A percentile compares a stretch with the other conserved stretches of the same genome.
phyloP scores from a whole-genome alignment of 2,329 filamentous ascomycete genomes.

The Neoscytalidium dimidiatum region DNA sequence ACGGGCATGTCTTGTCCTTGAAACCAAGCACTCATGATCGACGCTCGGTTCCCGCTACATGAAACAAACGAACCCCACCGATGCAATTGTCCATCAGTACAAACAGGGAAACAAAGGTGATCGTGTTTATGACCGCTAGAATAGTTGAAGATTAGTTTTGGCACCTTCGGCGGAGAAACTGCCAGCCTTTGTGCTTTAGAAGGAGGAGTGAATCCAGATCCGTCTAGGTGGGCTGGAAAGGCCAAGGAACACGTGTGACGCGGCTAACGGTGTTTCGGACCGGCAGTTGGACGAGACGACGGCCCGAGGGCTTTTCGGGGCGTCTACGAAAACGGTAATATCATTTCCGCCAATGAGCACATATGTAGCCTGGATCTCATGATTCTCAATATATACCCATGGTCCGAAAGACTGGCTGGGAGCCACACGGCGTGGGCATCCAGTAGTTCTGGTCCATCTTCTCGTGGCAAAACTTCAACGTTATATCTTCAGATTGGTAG shows the following conservation, averaged over 20 bases:
- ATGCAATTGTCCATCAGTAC: not conserved
- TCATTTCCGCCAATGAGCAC: not conserved
- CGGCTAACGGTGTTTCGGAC: not conserved
- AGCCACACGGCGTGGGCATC: too few species aligned
- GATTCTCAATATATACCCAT: too few species aligned
- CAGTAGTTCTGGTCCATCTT: too few species aligned
- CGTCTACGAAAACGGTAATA: not conserved
- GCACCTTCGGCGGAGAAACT: too few species aligned
- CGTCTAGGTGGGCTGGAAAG: too few species aligned
- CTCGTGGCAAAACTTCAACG: too few species aligned
- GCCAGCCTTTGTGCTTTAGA: too few species aligned
- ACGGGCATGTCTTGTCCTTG: not conserved
- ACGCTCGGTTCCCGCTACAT: not conserved
- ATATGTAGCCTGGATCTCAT: too few species aligned
- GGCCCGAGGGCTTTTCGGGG: not conserved
- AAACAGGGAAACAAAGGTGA: not conserved
- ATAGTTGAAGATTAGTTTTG: not conserved
- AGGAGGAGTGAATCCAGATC: too few species aligned
- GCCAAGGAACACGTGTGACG: too few species aligned
- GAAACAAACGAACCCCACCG: conserved; percentile 5
- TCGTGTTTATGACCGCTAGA: not conserved
- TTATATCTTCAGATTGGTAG: too few species aligned
- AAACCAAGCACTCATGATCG: conserved; percentile 10
- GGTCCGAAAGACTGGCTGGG: too few species aligned
- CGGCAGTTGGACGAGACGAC: not conserved